phyloP scores from a whole-genome alignment of 2,329 filamentous ascomycete genomes.

The Sordariomycetes sp. region DNA sequence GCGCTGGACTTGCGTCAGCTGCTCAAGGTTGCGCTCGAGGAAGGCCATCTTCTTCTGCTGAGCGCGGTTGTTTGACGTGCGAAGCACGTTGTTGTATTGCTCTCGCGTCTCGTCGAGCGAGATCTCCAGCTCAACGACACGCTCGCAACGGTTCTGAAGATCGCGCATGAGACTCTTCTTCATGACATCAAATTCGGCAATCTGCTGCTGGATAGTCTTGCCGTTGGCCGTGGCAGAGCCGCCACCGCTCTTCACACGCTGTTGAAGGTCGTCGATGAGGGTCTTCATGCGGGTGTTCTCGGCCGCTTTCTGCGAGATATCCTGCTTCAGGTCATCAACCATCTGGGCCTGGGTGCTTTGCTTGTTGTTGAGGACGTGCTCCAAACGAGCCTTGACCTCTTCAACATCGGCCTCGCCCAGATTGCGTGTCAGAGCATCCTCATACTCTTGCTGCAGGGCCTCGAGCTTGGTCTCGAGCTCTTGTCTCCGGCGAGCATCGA shows the following conservation, averaged over 20 bases:
- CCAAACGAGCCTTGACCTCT: conserved; percentile 72
- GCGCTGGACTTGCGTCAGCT: conserved; percentile 92
- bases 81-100: conserved; percentile 97
- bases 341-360: conserved; percentile 66
- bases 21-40: conserved; percentile 94
- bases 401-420: conserved; percentile 70
- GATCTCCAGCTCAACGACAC: conserved; percentile 96
- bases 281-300: conserved; percentile 76
- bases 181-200: conserved; percentile 98
- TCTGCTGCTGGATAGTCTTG: conserved; percentile 95
- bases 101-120: conserved; percentile 94
- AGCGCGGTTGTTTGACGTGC: conserved; percentile 92
- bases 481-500: conserved; percentile 57
- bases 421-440: conserved; percentile 71
- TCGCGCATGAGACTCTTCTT: conserved; percentile 99
- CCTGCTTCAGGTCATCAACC: conserved; percentile 66
- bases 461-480: conserved; percentile 72
- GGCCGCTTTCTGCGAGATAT: conserved; percentile 66
- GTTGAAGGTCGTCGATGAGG: conserved; percentile 72
- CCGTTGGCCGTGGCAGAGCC: conserved; percentile 59
- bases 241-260: conserved; percentile 56
- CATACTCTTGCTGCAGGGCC: conserved; percentile 72
- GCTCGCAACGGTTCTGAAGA: conserved; percentile 94
- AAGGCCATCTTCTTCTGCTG: conserved; percentile 99
- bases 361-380: conserved; percentile 67